Evolutionary conservation across 192 early-diverging fungal genomes (phyloP), one percentile per base, ranked within the genome.

Genomic region (Backusella morwellensis): DNA sequence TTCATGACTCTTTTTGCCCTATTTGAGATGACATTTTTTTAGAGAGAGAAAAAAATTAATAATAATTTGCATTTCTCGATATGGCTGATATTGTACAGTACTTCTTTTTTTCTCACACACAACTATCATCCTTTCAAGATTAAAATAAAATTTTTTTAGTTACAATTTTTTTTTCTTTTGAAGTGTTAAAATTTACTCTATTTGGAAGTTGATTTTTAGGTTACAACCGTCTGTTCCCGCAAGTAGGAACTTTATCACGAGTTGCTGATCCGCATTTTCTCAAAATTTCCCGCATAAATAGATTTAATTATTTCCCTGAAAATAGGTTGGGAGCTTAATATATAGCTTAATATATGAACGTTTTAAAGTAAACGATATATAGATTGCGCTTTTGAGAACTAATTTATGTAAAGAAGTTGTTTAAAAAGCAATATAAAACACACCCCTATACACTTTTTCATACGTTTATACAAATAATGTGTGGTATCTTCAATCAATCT

Each of bases 81-180:
- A 63, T 63, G 56, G 56, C 56, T 63, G 56, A 63, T 63, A 63
- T 63, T 63, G 56, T 63, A 63, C 56, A 63, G 21, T 63, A 63
- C 56, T 29, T 29, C 56, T 63, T 63, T 63, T 63, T 63, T 59
- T 59, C 54, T 59, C 54, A 59, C 54, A 59, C 54, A 59, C 54
- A 59, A 59, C 54, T 59, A 59, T 59, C 54, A 59, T 59, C 54
- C 54, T 59, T 59, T 59, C 54, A 59, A 59, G 54, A 59, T 59
- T 59, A 23, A 59, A 59, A 59, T 59, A 59, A 59, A 26, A 19
- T 50, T 23, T 59, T 59, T 59, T 59, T 59, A 59, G 21, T 23
- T 59, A 59, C 23, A 59, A 26, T 59, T 59, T 59, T 59, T 54
- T 19, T 56, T 56, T 56, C 23, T 63, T 63, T 63, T 63, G 54